phyloP scores from a whole-genome alignment of 352 stramenopile genomes.

The Phytophthora rubi region DNA sequence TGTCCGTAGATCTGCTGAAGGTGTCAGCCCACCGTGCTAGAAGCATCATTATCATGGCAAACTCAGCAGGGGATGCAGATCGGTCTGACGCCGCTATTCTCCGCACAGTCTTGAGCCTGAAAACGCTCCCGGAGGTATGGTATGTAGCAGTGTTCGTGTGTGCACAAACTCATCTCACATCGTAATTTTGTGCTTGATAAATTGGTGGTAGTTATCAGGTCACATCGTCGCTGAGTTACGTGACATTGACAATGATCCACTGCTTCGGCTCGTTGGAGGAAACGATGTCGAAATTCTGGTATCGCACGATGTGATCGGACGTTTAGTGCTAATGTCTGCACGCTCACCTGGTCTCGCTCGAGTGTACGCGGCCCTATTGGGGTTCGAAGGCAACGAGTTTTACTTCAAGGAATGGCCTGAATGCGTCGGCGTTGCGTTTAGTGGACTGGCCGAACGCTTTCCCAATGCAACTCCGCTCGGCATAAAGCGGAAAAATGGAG shows the following conservation, averaged over 20 bases:
- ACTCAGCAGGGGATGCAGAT: constrained; percentile 75
- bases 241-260: constrained; percentile 88
- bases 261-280: constrained; percentile 80
- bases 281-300: constrained; percentile 86
- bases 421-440: constrained; percentile 72
- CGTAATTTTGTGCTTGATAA: background rate
- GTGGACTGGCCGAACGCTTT: constrained; percentile 73
- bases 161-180: background rate
- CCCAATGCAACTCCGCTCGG: constrained; percentile 84
- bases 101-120: constrained; percentile 82
- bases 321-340: constrained; percentile 87
- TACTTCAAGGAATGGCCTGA: constrained; percentile 90
- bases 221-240: constrained; percentile 90
- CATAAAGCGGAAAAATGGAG: constrained; percentile 63
- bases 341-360: constrained; percentile 79
- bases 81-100: constrained; percentile 81
- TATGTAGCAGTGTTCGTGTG: background rate
- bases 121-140: constrained; percentile 65
- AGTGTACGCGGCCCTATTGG: constrained; percentile 74
- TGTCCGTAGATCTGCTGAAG: constrained; percentile 84
- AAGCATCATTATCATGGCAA: constrained; percentile 86
- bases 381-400: constrained; percentile 90
- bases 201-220: constrained; percentile 49
- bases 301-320: constrained; percentile 90
- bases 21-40: constrained; percentile 77